phyloP scores from a whole-genome alignment of 768 basidiomycete species.

The Peribolospora baueri region DNA sequence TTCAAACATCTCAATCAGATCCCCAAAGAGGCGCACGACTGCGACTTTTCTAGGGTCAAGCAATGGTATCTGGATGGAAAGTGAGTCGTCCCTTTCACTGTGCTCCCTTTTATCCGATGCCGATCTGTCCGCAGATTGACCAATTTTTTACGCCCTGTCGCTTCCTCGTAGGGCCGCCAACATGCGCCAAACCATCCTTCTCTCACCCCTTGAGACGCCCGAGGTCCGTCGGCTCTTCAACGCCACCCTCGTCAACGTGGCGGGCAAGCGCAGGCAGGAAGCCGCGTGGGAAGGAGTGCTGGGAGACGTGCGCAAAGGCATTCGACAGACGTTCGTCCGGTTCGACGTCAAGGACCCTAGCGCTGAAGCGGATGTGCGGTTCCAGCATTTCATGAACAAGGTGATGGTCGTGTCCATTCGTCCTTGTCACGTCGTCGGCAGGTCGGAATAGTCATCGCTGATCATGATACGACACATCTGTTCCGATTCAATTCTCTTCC shows the following conservation, averaged over 20 bases:
- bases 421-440: neutral
- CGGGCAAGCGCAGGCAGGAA: constrained; percentile 53
- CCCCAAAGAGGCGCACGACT: constrained; percentile 76
- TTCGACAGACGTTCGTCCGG: constrained; percentile 55
- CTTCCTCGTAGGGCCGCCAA: constrained; percentile 37
- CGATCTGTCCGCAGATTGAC: neutral
- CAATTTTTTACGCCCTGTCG: neutral
- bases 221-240: constrained; percentile 65
- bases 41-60: constrained; percentile 90
- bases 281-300: constrained; percentile 42
- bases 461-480: no score
- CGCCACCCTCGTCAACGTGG: constrained; percentile 48
- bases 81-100: constrained; percentile 28
- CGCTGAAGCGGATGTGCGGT: constrained; percentile 67
- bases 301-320: constrained; percentile 45
- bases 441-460: no score
- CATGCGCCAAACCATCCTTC: constrained; percentile 66
- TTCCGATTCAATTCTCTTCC: neutral
- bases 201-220: constrained; percentile 71
- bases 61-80: constrained; percentile 92
- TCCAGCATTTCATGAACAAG: constrained; percentile 66
- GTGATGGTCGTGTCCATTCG: constrained; percentile 20
- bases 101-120: neutral
- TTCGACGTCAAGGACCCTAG: constrained; percentile 48
- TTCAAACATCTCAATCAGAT: constrained; percentile 63